Percentiles rank a stretch among this genome's conserved stretches.
phyloP scores from a whole-genome alignment of 1,284 basidiomycete genomes.

The Trichosporon coremiiforme region DNA sequence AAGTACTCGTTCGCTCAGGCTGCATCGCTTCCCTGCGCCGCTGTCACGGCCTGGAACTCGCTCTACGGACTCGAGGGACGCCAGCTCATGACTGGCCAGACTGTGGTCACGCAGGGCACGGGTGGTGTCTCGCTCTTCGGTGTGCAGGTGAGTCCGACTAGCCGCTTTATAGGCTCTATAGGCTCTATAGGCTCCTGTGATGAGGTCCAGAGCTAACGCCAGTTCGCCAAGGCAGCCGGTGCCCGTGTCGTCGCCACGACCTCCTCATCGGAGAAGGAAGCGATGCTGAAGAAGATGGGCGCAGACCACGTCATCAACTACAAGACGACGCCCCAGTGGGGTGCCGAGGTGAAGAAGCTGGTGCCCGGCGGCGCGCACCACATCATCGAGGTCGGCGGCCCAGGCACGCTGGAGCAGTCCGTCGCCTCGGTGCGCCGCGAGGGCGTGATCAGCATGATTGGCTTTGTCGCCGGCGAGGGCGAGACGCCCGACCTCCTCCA shows the following conservation, averaged over 20 bases:
- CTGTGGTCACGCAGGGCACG: conserved; percentile 55
- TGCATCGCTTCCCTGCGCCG: conserved; percentile 54
- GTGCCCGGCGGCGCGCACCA: conserved; percentile 61
- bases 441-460: conserved; percentile 62
- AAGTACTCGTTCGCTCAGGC: conserved; percentile 52
- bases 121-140: conserved; percentile 57
- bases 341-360: neutral
- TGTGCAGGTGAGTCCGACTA: conserved; percentile 48
- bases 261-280: conserved; percentile 52
- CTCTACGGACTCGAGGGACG: conserved; percentile 49
- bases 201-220: conserved; percentile 42
- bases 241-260: conserved; percentile 55
- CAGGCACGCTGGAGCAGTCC: conserved; percentile 60
- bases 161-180: too few relatives aligned
- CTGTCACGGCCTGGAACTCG: conserved; percentile 56
- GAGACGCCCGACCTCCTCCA: conserved; percentile 14
- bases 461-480: conserved; percentile 54
- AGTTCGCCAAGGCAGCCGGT: conserved; percentile 52
- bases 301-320: conserved; percentile 45
- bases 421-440: conserved; percentile 58
- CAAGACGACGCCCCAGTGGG: conserved; percentile 48
- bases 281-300: conserved; percentile 44
- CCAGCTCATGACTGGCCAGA: conserved; percentile 49
- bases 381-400: conserved; percentile 64
- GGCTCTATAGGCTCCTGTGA: too few relatives aligned